phyloP scores from a whole-genome alignment of 2,329 filamentous ascomycete species.

The Pseudocercospora cruenta region DNA sequence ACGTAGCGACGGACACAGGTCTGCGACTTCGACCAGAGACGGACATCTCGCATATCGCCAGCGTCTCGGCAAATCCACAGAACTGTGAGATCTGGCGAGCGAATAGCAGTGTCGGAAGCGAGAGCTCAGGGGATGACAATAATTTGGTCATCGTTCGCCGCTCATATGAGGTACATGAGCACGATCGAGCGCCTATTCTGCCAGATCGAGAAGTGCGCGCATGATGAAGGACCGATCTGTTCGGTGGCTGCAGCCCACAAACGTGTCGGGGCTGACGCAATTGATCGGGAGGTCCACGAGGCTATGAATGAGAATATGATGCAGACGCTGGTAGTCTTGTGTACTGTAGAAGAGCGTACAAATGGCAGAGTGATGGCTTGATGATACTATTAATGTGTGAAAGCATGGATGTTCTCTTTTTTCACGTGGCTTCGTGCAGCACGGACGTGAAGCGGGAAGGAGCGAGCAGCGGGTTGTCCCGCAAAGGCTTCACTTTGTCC shows the following conservation, averaged over 20 bases:
- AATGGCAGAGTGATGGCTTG: neutral
- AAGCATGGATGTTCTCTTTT: neutral
- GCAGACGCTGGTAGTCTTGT: constrained; percentile 6
- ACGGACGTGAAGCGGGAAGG: neutral
- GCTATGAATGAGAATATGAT: constrained; percentile 4
- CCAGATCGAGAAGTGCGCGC: constrained; percentile 16
- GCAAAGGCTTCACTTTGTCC: neutral
- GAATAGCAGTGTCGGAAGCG: constrained; percentile 24
- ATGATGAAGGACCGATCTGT: constrained; percentile 14
- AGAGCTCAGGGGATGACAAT: constrained; percentile 25
- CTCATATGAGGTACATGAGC: constrained; percentile 30
- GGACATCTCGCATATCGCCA: constrained; percentile 11
- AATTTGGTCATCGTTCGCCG: constrained; percentile 36
- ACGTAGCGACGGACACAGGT: neutral
- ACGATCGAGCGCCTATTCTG: constrained; percentile 29
- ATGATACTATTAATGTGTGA: neutral
- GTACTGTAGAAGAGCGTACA: constrained; percentile 5
- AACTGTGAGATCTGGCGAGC: constrained; percentile 4
- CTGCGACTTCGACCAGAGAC: constrained; percentile 29
- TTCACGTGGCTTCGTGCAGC: neutral
- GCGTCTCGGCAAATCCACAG: constrained; percentile 1
- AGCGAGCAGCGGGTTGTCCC: neutral
- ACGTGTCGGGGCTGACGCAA: neutral
- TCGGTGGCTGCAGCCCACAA: constrained; percentile 4
- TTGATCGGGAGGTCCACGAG: constrained; percentile 4